These are phyloP conservation scores for Gloeophyllum trabeum DNA, from an alignment of 768 basidiomycete genomes.

Conservation along the genomic window DNA sequence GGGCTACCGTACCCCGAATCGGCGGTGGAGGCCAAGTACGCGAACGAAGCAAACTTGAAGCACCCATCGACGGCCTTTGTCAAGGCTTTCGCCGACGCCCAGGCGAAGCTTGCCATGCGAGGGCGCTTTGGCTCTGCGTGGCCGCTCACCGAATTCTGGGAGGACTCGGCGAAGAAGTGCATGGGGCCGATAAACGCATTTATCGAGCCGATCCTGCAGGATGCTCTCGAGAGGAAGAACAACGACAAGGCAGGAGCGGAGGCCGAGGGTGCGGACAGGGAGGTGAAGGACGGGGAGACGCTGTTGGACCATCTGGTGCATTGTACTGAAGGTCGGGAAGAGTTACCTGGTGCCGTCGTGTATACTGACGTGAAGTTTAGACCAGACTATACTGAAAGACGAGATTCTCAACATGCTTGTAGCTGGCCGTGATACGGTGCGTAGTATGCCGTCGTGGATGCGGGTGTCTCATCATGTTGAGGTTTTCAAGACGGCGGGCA, in stretches of 20 bases:
- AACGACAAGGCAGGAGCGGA: neutral
- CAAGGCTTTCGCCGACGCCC: constrained; percentile 26
- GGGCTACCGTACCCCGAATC: constrained; percentile 22
- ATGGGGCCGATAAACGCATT: constrained; percentile 32
- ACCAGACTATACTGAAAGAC: constrained; percentile 24
- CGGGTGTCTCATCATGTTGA: too few relatives aligned
- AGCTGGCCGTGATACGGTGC: constrained; percentile 33
- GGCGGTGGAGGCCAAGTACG: constrained; percentile 5
- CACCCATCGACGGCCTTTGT: constrained; percentile 25
- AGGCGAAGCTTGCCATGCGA: constrained; percentile 19
- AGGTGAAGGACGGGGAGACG: constrained; percentile 6
- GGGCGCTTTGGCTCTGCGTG: constrained; percentile 26
- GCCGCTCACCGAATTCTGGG: constrained; percentile 34
- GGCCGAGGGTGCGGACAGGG: constrained; percentile 7
- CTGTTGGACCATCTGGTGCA: neutral
- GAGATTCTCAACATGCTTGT: constrained; percentile 31
- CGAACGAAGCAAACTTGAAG: constrained; percentile 7
- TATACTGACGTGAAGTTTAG: constrained; percentile 6
- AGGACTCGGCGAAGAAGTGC: constrained; percentile 24
- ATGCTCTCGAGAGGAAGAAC: constrained; percentile 27
- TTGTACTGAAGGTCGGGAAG: neutral
- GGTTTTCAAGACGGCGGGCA: constrained; percentile 29
- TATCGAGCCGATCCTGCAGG: constrained; percentile 34
- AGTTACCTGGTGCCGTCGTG: neutral
- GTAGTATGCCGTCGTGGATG: constrained; percentile 2